Conservation (phyloP, 106 monocot species). For the Dendrobium huoshanense region DNA sequence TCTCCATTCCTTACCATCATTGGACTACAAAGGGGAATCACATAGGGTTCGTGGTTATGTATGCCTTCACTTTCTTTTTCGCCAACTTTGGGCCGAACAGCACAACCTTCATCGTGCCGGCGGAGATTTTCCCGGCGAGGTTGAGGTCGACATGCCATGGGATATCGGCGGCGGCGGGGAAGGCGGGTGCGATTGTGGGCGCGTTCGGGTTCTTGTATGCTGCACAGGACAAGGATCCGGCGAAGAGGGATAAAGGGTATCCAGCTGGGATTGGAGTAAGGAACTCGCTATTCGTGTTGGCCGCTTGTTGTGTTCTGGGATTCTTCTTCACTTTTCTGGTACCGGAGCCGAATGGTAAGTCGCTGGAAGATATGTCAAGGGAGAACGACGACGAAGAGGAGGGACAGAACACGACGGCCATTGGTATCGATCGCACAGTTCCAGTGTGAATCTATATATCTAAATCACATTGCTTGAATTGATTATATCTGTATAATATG, state of each 20-base stretch:
- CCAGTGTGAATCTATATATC: background rate
- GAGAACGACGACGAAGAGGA: slow-evolving; percentile 26
- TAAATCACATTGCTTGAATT: too few relatives aligned
- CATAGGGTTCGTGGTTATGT: slow-evolving; percentile 28
- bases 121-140: slow-evolving; percentile 59
- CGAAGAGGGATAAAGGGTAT: slow-evolving; percentile 32
- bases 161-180: slow-evolving; percentile 58
- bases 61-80: slow-evolving; percentile 60
- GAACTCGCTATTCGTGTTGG: slow-evolving; percentile 42
- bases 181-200: slow-evolving; percentile 46
- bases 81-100: slow-evolving; percentile 69
- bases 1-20: slow-evolving; percentile 33
- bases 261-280: slow-evolving; percentile 38
- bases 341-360: slow-evolving; percentile 46
- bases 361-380: slow-evolving; percentile 32
- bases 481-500: background rate
- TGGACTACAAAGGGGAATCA: slow-evolving; percentile 27
- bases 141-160: slow-evolving; percentile 63
- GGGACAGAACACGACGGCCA: background rate
- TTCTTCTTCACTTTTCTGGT: slow-evolving; percentile 33
- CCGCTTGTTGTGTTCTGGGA: slow-evolving; percentile 26
- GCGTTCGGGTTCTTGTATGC: slow-evolving; percentile 28
- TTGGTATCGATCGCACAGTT: background rate
- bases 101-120: slow-evolving; percentile 63
- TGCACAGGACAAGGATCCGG: slow-evolving; percentile 17